Percentiles rank a stretch among this genome's conserved stretches.
These are phyloP conservation scores for Podospora sp. DNA, from an alignment of 495 filamentous ascomycete species.

Conservation along the genomic window DNA sequence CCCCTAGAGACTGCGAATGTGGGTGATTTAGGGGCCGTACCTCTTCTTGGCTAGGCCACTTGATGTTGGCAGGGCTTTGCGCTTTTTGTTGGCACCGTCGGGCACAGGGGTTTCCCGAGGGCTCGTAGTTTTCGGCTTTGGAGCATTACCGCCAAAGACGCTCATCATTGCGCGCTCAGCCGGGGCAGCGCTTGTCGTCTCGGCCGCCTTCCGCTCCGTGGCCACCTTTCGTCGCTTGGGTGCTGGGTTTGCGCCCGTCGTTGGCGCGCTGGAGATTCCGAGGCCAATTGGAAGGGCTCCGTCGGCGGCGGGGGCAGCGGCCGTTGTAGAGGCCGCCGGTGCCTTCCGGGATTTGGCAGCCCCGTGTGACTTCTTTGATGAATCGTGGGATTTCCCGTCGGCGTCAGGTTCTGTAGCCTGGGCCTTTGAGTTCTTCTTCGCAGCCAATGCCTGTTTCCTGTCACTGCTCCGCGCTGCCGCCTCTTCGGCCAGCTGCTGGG, in stretches of 20 bases:
- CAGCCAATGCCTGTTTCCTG: slow-evolving; percentile 74
- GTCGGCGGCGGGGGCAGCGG: slow-evolving; percentile 40
- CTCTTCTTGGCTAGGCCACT: slow-evolving; percentile 70
- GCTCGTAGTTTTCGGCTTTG: slow-evolving; percentile 57
- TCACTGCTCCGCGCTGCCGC: slow-evolving; percentile 77
- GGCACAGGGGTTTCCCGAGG: slow-evolving; percentile 63
- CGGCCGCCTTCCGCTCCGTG: slow-evolving; percentile 56
- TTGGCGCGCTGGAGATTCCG: slow-evolving; percentile 51
- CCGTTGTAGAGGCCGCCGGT: slow-evolving; percentile 25
- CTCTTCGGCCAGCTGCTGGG: slow-evolving; percentile 75
- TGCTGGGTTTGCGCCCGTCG: slow-evolving; percentile 51
- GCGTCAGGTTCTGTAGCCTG: slow-evolving; percentile 39
- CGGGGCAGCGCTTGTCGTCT: slow-evolving; percentile 35
- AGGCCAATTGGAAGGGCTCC: slow-evolving; percentile 50
- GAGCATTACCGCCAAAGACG: slow-evolving; percentile 51
- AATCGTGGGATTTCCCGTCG: slow-evolving; percentile 56
- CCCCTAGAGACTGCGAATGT: not conserved
- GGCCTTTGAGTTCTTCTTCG: slow-evolving; percentile 68
- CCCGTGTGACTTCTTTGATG: slow-evolving; percentile 60
- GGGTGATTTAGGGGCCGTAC: slow-evolving; percentile 46
- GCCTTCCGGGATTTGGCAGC: slow-evolving; percentile 66
- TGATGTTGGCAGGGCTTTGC: slow-evolving; percentile 66
- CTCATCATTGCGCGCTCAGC: slow-evolving; percentile 75
- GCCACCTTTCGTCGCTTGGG: slow-evolving; percentile 83
- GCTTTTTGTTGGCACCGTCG: slow-evolving; percentile 63